Conservation (phyloP, 495 filamentous ascomycete genomes). For the Aspergillus bridgeri region DNA sequence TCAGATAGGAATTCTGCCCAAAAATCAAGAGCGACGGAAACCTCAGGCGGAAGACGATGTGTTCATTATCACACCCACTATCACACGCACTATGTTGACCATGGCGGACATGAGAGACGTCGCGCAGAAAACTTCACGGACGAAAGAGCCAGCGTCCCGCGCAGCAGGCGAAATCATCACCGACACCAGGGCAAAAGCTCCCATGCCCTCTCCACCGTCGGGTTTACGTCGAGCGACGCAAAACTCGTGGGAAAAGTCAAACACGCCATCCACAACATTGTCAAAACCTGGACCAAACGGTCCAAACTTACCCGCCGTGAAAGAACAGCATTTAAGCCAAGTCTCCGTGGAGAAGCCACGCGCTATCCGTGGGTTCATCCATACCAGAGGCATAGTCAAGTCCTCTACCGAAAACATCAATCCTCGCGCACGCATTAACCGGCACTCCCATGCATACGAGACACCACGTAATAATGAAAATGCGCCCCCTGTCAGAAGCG, state of each 20-base stretch:
- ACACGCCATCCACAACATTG: slow-evolving; percentile 16
- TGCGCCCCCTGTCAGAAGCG: slow-evolving; percentile 1
- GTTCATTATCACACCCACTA: slow-evolving; percentile 51
- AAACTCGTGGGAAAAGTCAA: slow-evolving; percentile 28
- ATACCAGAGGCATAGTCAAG: slow-evolving; percentile 31
- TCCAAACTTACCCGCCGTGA: slow-evolving; percentile 9
- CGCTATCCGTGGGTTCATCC: slow-evolving; percentile 43
- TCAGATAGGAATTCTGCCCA: slow-evolving; percentile 10
- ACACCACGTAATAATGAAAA: slow-evolving; percentile 4
- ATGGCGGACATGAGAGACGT: slow-evolving; percentile 17
- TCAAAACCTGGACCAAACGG: slow-evolving; percentile 19
- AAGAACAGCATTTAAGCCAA: slow-evolving; percentile 10
- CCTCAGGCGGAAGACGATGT: slow-evolving; percentile 33
- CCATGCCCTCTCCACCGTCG: slow-evolving; percentile 29
- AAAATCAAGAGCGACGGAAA: slow-evolving; percentile 13
- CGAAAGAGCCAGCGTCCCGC: slow-evolving; percentile 8
- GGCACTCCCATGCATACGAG: slow-evolving; percentile 10
- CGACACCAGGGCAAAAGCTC: slow-evolving; percentile 30
- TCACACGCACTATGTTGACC: slow-evolving; percentile 38
- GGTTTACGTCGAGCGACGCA: slow-evolving; percentile 28
- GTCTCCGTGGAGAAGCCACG: slow-evolving; percentile 16
- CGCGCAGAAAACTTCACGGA: slow-evolving; percentile 1
- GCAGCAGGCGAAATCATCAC: slow-evolving; percentile 26
- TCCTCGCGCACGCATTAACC: slow-evolving; percentile 20
- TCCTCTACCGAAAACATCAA: slow-evolving; percentile 31